phyloP scores from a whole-genome alignment of 371 early-diverging fungal species.

The Apophysomyces trapeziformis region DNA sequence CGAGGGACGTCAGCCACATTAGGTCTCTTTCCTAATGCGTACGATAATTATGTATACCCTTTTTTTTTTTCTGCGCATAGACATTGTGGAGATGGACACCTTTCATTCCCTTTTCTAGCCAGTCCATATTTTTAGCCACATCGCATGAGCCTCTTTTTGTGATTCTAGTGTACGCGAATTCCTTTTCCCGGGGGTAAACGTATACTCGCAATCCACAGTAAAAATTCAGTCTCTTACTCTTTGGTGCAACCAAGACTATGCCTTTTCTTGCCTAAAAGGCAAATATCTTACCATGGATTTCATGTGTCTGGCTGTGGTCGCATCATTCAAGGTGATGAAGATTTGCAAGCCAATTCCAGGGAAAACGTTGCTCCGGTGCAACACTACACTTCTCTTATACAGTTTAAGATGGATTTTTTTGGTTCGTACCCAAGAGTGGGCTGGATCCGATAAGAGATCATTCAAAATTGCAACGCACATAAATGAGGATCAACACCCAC shows the following conservation, averaged over 20 bases:
- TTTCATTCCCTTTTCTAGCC: too few relatives aligned
- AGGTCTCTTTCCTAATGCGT: too few relatives aligned
- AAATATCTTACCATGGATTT: not conserved
- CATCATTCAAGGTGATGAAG: not conserved
- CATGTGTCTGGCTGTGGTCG: not conserved
- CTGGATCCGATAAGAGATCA: too few relatives aligned
- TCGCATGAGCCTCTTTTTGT: too few relatives aligned
- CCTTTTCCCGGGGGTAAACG: not conserved
- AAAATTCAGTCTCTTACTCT: too few relatives aligned
- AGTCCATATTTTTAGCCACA: too few relatives aligned
- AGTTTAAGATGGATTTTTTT: not conserved
- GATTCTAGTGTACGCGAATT: not conserved
- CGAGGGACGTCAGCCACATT: too few relatives aligned
- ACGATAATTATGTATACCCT: too few relatives aligned
- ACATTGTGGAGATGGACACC: too few relatives aligned
- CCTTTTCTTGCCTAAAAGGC: constrained; percentile 1
- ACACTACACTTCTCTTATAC: not conserved
- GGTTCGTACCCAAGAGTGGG: too few relatives aligned
- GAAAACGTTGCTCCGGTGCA: constrained; percentile 8
- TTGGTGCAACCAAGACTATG: constrained; percentile 2
- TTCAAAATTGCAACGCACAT: too few relatives aligned
- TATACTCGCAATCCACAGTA: not conserved
- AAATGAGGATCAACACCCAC: not conserved
- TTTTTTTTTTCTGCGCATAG: too few relatives aligned
- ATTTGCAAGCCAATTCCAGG: not conserved